Base-by-base conservation (phyloP, 768 basidiomycete genomes). In the Cyclocybe cylindracea region DNA sequence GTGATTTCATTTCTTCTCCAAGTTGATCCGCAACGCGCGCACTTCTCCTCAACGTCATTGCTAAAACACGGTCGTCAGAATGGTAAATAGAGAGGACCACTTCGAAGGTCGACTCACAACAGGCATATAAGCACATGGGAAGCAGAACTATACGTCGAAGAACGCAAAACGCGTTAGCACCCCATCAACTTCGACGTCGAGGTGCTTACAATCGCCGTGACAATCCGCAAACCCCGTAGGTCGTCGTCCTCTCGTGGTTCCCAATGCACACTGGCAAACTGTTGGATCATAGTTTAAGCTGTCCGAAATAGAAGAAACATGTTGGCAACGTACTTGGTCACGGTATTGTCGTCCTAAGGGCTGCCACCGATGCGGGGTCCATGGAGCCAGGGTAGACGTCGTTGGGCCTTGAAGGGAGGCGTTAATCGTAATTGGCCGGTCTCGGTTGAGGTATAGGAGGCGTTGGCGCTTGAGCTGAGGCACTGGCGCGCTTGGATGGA, bases 71-170 rank as follows among this genome's bases (percentile, higher is more conserved):
- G n/a, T 4, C 8, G 10, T 33, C 32, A 45, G 35, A 41, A n/a
- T n/a, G 32, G 24, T n/a, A 32, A 10, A n/a, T 7, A 43, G 42
- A n/a, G 43, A 31, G 19, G 2, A 16, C 7, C 32, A 4, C 37
- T 3, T 16, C 3, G 18, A 7, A 41, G 29, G 36, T 42, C 32
- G 14, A 54, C 57, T 33, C 44, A 63, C 58, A 61, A 55, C 33
- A 64, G 42, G 40, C 61, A 61, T 4, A 63, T 43, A 39, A 65
- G 44, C 64, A n/a, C 62, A 57, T 10, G 64, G 64, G 50, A 65
- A 65, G 47, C 62, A 61, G 13, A 61, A 18, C 57, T 64, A 11
- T 34, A 41, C 24, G 24, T 2, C 2, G 5, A 24, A 4, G n/a
- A 50, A 32, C 29, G 47, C 10, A 14, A 44, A 10, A 32, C n/a